These are phyloP conservation scores for Graphiopsis chlorocephala DNA, from an alignment of 2,329 filamentous ascomycete species.

Conservation along the genomic window DNA sequence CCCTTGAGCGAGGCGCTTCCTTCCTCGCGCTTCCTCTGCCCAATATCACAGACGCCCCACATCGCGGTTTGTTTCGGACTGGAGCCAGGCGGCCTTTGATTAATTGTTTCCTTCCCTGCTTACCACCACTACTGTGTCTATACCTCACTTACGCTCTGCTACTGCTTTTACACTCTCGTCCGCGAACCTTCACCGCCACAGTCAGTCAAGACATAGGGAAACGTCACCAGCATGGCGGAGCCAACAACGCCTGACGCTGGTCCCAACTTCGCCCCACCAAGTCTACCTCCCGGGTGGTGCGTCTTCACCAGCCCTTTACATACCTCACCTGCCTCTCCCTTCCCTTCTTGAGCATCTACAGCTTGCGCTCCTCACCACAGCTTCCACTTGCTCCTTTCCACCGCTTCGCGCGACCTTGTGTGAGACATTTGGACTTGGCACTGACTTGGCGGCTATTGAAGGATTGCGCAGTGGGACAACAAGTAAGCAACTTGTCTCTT, in stretches of 20 bases:
- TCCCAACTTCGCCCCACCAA: conserved; percentile 37
- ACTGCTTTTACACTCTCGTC: neutral
- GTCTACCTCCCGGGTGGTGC: conserved; percentile 40
- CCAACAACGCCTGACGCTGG: conserved; percentile 38
- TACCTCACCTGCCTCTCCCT: conserved; percentile 16
- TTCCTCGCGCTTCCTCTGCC: neutral
- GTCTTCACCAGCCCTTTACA: conserved; percentile 22
- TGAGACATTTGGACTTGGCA: conserved; percentile 28
- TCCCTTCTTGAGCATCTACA: conserved; percentile 9
- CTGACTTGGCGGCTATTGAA: conserved; percentile 33
- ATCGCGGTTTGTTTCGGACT: neutral
- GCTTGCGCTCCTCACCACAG: conserved; percentile 3
- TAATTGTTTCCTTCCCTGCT: neutral
- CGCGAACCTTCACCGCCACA: neutral
- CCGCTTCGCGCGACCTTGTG: conserved; percentile 14
- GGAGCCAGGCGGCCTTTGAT: neutral
- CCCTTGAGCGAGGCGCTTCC: neutral
- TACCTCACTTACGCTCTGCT: neutral
- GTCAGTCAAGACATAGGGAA: neutral
- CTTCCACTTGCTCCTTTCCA: conserved; percentile 16
- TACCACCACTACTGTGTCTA: neutral
- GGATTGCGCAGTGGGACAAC: conserved; percentile 43
- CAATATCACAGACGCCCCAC: neutral
- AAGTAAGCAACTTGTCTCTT: conserved; percentile 32
- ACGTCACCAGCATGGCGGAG: conserved; percentile 27